Evolutionary conservation across 2,329 filamentous ascomycete species (phyloP).

Genomic region (Aspergillus pseudonomiae): DNA sequence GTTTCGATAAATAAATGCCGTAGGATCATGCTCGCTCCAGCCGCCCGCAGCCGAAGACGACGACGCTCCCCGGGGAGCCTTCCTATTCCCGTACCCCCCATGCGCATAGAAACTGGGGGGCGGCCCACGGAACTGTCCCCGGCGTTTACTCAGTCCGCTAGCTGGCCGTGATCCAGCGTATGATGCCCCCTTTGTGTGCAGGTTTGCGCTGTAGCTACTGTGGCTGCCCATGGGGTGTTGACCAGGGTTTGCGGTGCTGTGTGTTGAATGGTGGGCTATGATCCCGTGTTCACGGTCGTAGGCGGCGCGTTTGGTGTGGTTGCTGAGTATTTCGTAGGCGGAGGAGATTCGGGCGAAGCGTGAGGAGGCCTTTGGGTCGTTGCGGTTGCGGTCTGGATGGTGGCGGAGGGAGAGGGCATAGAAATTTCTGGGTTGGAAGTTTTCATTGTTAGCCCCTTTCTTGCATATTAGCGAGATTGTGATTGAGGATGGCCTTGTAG

Average conservation of each 20-base stretch:
- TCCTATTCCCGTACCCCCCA: slow-evolving; percentile 70
- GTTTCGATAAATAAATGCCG: slow-evolving; percentile 45
- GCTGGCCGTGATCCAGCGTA: slow-evolving; percentile 68
- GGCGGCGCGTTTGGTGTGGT: slow-evolving; percentile 70
- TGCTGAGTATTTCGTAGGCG: slow-evolving; percentile 77
- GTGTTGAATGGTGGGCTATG: slow-evolving; percentile 34
- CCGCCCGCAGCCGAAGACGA: slow-evolving; percentile 13
- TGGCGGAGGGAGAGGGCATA: slow-evolving; percentile 88
- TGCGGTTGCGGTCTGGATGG: slow-evolving; percentile 88
- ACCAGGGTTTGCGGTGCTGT: slow-evolving; percentile 33
- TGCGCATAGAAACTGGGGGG: slow-evolving; percentile 85
- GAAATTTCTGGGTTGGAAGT: slow-evolving; percentile 60
- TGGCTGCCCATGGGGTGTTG: slow-evolving; percentile 56
- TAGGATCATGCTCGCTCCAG: slow-evolving; percentile 32
- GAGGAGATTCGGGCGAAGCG: slow-evolving; percentile 84
- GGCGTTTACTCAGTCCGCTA: slow-evolving; percentile 75
- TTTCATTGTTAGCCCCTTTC: not conserved
- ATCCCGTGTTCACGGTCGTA: slow-evolving; percentile 71
- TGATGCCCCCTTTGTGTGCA: slow-evolving; percentile 38
- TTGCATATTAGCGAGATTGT: not conserved
- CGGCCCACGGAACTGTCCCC: slow-evolving; percentile 78
- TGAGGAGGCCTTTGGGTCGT: slow-evolving; percentile 69
- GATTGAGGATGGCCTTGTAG: no score
- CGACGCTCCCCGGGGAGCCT: slow-evolving; percentile 14
- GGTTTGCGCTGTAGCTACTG: slow-evolving; percentile 49